Conservation (phyloP, 106 monocot genomes). For the Dendrobium nobile region DNA sequence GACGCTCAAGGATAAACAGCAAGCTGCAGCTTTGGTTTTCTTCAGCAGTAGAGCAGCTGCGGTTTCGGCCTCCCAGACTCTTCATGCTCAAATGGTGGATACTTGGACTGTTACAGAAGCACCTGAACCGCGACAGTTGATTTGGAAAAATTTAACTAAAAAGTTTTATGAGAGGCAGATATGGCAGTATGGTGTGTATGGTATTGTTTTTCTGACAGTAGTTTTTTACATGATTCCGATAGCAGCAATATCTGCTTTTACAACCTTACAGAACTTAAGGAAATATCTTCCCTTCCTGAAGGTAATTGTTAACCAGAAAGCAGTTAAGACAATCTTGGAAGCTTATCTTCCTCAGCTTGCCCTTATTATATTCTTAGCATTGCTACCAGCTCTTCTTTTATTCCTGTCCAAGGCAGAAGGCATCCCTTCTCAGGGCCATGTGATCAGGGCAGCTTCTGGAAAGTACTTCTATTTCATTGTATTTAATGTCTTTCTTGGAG, state of each 20-base stretch:
- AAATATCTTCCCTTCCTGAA: constrained; percentile 67
- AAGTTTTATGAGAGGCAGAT: constrained; percentile 56
- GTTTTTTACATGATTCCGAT: constrained; percentile 94
- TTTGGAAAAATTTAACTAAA: constrained; percentile 79
- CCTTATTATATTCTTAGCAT: constrained; percentile 85
- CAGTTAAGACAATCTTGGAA: constrained; percentile 59
- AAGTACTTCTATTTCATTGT: constrained; percentile 95
- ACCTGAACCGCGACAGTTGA: constrained; percentile 73
- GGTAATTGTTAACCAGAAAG: constrained; percentile 40
- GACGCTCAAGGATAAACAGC: constrained; percentile 66
- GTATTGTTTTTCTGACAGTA: constrained; percentile 73
- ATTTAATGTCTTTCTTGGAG: constrained; percentile 94
- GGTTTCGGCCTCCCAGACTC: constrained; percentile 68
- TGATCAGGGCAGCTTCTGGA: constrained; percentile 62
- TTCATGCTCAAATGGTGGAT: constrained; percentile 67
- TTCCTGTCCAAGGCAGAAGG: constrained; percentile 81
- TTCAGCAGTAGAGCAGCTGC: constrained; percentile 70
- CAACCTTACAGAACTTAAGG: constrained; percentile 63
- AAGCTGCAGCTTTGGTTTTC: constrained; percentile 65
- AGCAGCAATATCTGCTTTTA: constrained; percentile 62
- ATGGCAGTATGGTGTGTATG: constrained; percentile 45
- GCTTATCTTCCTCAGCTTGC: constrained; percentile 89
- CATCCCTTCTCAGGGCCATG: constrained; percentile 65
- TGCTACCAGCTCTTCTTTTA: constrained; percentile 75
- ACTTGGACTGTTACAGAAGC: constrained; percentile 83